Evolutionary conservation across 2,329 filamentous ascomycete genomes (phyloP), one percentile per base, ranked within the genome.

Genomic region (Sphaceloma murrayae): DNA sequence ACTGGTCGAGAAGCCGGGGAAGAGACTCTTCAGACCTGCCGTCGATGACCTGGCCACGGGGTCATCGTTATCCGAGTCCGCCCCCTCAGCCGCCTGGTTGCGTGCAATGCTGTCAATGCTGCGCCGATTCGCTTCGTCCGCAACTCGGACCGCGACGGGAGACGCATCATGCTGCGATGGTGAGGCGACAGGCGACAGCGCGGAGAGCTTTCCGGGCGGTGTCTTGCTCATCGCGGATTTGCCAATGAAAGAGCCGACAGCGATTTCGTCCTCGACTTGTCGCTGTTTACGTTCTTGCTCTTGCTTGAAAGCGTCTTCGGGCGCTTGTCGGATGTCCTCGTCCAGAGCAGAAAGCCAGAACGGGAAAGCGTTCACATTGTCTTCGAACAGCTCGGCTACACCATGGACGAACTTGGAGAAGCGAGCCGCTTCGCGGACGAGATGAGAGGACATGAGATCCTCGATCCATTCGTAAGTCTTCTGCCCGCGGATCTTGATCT

Each of bases 331-430:
- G 58, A 98, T 98, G 59, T 98, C 91, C 22, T 77, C 85, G 59
- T 95, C 89, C 32, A 96, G 73, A 50, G 94, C 84, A 55, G 82
- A 82, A 24, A 96, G 75, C 91, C 91, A 98, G 68, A 96, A 95
- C 10, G 91, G 91, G 57, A 96, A 79, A 50, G 78, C 88, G 66
- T 96, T 96, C 62, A 98, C 88, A 57, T 94, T 78, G 62, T 98
- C 68, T 56, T 96, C 91, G 54, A 96, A 96, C 2, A 98, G 72
- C 29, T 82, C 80, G 5, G 89, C 88, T 3, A 93, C 80, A 49
- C 91, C 91, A 56, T 98, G 89, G 2, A 94, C 83, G 55, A 96
- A 98, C 62, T 98, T 98, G 56, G 87, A 95, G 67, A 98, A 98
- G 40, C 83, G 78, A 1, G 88, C 85, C 0, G 84, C 80, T 34